Evolutionary conservation across 768 basidiomycete species (phyloP).

Genomic region (Leccinum variicolor): DNA sequence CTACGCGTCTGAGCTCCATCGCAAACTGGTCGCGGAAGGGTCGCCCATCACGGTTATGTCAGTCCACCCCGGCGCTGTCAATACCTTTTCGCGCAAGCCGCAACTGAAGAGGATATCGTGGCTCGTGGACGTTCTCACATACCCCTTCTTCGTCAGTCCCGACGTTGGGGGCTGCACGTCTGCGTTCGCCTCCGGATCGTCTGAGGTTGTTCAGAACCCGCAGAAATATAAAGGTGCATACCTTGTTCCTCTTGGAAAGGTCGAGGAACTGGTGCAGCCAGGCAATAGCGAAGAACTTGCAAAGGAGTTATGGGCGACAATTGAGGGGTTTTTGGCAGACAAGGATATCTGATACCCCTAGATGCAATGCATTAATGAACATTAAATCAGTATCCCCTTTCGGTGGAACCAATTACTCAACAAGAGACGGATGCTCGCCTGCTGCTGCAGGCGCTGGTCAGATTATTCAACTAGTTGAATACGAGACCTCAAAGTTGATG

Average conservation of each 20-base stretch:
- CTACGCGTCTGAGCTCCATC: slow-evolving; percentile 49
- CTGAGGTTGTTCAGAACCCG: slow-evolving; percentile 16
- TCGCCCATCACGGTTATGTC: slow-evolving; percentile 12
- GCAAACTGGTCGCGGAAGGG: slow-evolving; percentile 30
- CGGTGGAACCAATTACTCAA: too few species aligned
- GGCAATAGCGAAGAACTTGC: slow-evolving; percentile 23
- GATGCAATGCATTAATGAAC: too few species aligned
- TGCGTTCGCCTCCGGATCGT: slow-evolving; percentile 30
- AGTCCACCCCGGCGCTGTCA: slow-evolving; percentile 30
- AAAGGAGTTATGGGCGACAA: slow-evolving; percentile 29
- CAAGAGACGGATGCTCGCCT: too few species aligned
- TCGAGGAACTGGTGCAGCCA: slow-evolving; percentile 11
- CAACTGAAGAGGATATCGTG: slow-evolving; percentile 14
- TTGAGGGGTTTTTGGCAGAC: slow-evolving; percentile 26
- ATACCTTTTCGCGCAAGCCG: slow-evolving; percentile 28
- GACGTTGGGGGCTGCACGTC: slow-evolving; percentile 28
- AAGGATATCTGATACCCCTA: slow-evolving; percentile 17
- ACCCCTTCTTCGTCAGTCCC: slow-evolving; percentile 4
- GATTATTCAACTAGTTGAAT: too few species aligned
- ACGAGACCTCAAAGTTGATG: too few species aligned
- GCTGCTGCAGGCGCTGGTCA: too few species aligned
- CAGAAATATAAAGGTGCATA: slow-evolving; percentile 33
- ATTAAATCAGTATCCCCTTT: too few species aligned
- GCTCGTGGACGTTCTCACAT: slow-evolving; percentile 13
- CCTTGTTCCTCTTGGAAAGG: slow-evolving; percentile 23